Evolutionary conservation across 1,139 yeast genomes (phyloP), one percentile per base, ranked within the genome.

Genomic region (Pichia cactophila): DNA sequence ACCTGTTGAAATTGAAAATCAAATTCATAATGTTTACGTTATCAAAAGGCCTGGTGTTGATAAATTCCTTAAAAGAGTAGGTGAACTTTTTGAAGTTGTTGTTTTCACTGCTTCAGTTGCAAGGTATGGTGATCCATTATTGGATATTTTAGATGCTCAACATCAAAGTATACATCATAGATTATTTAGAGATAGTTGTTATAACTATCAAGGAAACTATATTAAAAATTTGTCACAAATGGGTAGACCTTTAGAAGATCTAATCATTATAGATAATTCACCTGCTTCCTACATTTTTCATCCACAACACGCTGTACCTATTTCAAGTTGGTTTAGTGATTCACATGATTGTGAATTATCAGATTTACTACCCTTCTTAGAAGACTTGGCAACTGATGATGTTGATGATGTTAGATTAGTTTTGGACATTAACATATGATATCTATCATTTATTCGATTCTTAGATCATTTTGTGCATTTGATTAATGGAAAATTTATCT

Each of bases 11-110:
- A 92, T 92, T 55, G 56, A 92, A 62, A 83, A 83, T 60, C 94
- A 86, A 66, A 76, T 83, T 33, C 97, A 94, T 67, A 94, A 88
- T 62, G 98, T 92, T 44, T 92, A 89, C 65, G 98, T 92, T 33
- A 88, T 90, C 51, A 92, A 94, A 64, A 78, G 99, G 60, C 99
- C 99, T 0, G 98, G 98, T 0, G 98, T 94, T 46, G 98, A 92
- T 67, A 95, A 87, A 63, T 92, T 94, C 62, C 74, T 92, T 72
- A 73, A 71, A 57, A 76, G 79, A 56, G 96, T 92, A 44, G 96
- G 97, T 28, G 76, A 87, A 64, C 68, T 90, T 63, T 92, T 75
- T 64, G 99, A 92, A 68, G 95, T 92, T 53, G 98, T 94, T 37
- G 96, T 92, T 5, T 92, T 92, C 65, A 92, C 99, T 0, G 98